Evolutionary conservation across 148 eudicot genomes (phyloP).

Genomic region (Polygonum maritimum): DNA sequence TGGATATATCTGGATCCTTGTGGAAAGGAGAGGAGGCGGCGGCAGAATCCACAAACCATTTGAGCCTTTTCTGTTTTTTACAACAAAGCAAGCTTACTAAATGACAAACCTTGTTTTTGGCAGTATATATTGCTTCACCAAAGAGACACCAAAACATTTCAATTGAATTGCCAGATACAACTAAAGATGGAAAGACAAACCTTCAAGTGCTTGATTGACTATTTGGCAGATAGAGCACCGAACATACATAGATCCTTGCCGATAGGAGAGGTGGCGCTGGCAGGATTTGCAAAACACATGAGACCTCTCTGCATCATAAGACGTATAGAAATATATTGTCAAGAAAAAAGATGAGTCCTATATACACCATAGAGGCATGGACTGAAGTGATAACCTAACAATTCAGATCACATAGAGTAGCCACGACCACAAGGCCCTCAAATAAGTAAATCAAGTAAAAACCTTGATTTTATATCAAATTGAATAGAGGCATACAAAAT

Average conservation of each 20-base stretch:
- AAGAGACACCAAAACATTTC: not conserved
- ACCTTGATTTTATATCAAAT: not conserved
- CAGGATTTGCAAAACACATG: slow-evolving; percentile 95
- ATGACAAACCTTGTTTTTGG: not conserved
- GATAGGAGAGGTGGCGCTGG: slow-evolving; percentile 60
- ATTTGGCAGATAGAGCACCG: slow-evolving; percentile 70
- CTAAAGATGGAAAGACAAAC: slow-evolving; percentile 20
- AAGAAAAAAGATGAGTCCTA: not conserved
- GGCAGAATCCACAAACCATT: slow-evolving; percentile 14
- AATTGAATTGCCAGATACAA: not conserved
- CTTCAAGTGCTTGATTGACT: slow-evolving; percentile 79
- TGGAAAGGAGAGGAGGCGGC: slow-evolving; percentile 10
- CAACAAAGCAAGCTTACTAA: not conserved
- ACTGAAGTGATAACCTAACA: not conserved
- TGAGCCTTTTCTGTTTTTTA: slow-evolving; percentile 11
- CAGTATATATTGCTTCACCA: not conserved
- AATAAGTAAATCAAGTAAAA: not conserved
- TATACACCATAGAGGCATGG: not conserved
- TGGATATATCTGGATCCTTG: slow-evolving; percentile 8
- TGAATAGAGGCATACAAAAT: not conserved
- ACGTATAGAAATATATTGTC: not conserved
- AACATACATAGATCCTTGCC: slow-evolving; percentile 60
- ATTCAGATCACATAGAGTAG: not conserved
- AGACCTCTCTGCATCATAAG: slow-evolving; percentile 41
- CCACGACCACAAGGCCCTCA: slow-evolving; percentile 1